Base-by-base conservation (phyloP, 495 filamentous ascomycete genomes). In the Aspergillus sclerotioniger region DNA sequence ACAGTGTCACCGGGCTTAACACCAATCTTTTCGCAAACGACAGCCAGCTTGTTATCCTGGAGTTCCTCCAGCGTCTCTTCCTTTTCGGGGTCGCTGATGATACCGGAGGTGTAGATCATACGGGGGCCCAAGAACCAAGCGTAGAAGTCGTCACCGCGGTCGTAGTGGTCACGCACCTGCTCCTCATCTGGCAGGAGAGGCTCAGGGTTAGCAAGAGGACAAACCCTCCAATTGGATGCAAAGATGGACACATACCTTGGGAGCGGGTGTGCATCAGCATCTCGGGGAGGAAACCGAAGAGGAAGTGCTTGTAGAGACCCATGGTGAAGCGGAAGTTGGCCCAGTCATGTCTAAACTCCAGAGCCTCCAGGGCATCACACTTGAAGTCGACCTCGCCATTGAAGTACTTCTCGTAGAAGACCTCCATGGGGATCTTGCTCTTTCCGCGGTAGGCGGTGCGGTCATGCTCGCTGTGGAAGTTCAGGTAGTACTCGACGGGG, bases 141-240 rank as follows among this genome's bases (percentile, higher is more conserved):
- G 70, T 89, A 89, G 75, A 89, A 89, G 70, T 89, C 86, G 64
- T 89, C 86, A 64, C 86, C 86, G 46, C 86, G 84, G 75, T 89
- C 86, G 64, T 89, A 89, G 75, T 89, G 86, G 67, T 88, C 86
- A 66, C 86, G 86, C 45, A 89, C 86, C 75, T 89, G 86, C 71
- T 89, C 86, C 73, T 89, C 86, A 58, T 89, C 86, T 87, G 58
- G n/a, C n/a, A 32, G 51, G n/a, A n/a, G n/a, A 16, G 37, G 48
- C 67, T 29, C 37, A 49, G 28, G 9, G 39, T 66, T 31, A 64
- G 53, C 16, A 28, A 31, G 21, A 35, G 48, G n/a, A 54, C 33
- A 19, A 47, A 39, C 8, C 1, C 57, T 16, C 50, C 39, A 33
- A 15, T 12, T 32, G 10, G 15, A 28, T 16, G 13, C 45, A 21